Conservation (phyloP, 345 rosid species). For the Pelargonium nanum region DNA sequence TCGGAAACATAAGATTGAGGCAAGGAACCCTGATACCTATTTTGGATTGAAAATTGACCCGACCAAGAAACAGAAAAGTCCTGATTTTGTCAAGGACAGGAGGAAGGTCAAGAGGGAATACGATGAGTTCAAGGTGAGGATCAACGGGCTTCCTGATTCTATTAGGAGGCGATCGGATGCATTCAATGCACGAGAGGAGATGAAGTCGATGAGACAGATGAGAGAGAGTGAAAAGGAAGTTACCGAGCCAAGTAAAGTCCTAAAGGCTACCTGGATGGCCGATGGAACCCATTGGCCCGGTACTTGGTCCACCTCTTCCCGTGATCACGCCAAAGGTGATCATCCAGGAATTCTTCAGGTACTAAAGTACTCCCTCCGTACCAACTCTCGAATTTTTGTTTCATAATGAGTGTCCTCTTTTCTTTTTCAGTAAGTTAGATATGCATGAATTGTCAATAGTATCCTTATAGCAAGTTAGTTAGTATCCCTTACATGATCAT, state of each 20-base stretch:
- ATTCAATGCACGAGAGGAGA: slow-evolving; percentile 92
- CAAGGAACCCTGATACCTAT: slow-evolving; percentile 78
- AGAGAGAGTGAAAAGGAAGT: slow-evolving; percentile 71
- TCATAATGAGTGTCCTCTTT: too few species aligned
- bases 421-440: too few species aligned
- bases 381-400: too few species aligned
- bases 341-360: slow-evolving; percentile 84
- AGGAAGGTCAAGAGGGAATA: slow-evolving; percentile 78
- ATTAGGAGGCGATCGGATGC: slow-evolving; percentile 91
- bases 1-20: slow-evolving; percentile 75
- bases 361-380: neutral
- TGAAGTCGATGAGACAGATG: slow-evolving; percentile 74
- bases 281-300: slow-evolving; percentile 99
- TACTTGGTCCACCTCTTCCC: slow-evolving; percentile 45
- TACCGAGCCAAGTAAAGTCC: slow-evolving; percentile 52
- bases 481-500: too few species aligned
- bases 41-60: slow-evolving; percentile 76
- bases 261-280: slow-evolving; percentile 96
- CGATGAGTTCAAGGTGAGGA: slow-evolving; percentile 88
- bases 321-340: slow-evolving; percentile 85
- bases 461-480: too few species aligned
- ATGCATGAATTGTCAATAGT: too few species aligned
- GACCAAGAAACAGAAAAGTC: slow-evolving; percentile 73
- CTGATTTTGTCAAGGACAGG: slow-evolving; percentile 84
- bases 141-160: slow-evolving; percentile 79